A percentile compares a stretch with the other conserved stretches of the same genome.
phyloP scores from a whole-genome alignment of 2,329 filamentous ascomycete genomes.

The Talaromyces sp. region DNA sequence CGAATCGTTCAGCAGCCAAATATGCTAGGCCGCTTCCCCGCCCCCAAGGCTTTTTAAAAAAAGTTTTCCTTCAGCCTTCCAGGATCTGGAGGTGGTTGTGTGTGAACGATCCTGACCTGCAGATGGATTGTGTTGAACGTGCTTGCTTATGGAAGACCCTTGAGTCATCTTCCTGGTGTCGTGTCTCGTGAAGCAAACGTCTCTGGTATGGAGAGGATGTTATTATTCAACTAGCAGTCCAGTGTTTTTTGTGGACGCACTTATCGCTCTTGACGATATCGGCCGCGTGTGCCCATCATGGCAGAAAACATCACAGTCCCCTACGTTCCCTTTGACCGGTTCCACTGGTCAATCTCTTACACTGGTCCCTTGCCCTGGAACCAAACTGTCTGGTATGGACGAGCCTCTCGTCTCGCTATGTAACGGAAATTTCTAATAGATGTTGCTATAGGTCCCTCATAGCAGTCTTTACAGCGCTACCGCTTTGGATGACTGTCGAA shows the following conservation, averaged over 20 bases:
- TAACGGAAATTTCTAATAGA: background rate
- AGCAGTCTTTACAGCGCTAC: constrained; percentile 8
- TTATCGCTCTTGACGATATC: background rate
- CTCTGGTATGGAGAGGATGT: background rate
- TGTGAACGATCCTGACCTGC: background rate
- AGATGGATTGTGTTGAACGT: too few relatives aligned
- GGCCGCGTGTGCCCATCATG: background rate
- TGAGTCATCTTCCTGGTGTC: background rate
- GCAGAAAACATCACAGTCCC: constrained; percentile 10
- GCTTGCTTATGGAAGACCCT: background rate
- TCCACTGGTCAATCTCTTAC: constrained; percentile 4
- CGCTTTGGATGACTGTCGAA: constrained; percentile 14
- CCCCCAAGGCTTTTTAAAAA: background rate
- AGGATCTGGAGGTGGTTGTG: background rate
- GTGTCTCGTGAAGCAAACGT: background rate
- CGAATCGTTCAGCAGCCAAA: background rate
- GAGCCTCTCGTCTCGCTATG: background rate
- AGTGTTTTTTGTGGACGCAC: background rate
- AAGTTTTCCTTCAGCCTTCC: background rate
- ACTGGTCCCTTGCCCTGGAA: constrained; percentile 6
- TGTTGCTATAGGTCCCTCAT: constrained; percentile 5
- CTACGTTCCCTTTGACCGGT: constrained; percentile 5
- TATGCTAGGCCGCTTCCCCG: background rate
- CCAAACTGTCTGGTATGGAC: constrained; percentile 8
- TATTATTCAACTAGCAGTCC: background rate